phyloP scores from a whole-genome alignment of 139 green algal species.

The Astrephomene gubernaculifera region DNA sequence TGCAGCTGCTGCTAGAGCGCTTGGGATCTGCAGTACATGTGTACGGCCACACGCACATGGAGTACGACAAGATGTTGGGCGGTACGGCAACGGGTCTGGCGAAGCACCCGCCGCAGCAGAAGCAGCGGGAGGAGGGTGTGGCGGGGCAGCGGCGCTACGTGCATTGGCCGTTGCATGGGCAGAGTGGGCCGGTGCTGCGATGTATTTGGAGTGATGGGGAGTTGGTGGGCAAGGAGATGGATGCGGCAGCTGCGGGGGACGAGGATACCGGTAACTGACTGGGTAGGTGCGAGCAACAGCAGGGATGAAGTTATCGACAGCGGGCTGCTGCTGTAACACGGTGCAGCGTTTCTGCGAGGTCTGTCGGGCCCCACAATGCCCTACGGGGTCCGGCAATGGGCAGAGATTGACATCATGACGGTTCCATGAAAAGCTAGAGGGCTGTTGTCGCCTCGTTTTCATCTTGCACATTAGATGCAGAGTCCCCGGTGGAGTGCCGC shows the following conservation, averaged over 20 bases:
- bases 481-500: too few species aligned
- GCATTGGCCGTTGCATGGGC: conserved; percentile 21
- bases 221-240: background rate
- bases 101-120: background rate
- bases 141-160: conserved; percentile 9
- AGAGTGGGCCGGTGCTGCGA: background rate
- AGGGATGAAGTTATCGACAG: background rate
- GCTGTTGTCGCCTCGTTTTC: too few species aligned
- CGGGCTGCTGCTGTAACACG: background rate
- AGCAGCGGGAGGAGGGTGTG: background rate
- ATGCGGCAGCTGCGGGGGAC: background rate
- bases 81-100: background rate
- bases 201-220: background rate
- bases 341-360: background rate
- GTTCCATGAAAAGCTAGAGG: too few species aligned
- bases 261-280: background rate
- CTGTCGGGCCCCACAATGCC: background rate
- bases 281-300: too few species aligned
- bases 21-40: conserved; percentile 15
- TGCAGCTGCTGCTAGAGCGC: conserved; percentile 32
- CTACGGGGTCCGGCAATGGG: background rate
- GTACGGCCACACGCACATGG: conserved; percentile 38
- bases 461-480: too few species aligned
- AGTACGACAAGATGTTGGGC: background rate
- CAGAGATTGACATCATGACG: background rate